Percentiles rank a stretch among this genome's conserved stretches.
Conservation (phyloP, 2,329 filamentous ascomycete genomes). For the Corynespora cassiicola region DNA sequence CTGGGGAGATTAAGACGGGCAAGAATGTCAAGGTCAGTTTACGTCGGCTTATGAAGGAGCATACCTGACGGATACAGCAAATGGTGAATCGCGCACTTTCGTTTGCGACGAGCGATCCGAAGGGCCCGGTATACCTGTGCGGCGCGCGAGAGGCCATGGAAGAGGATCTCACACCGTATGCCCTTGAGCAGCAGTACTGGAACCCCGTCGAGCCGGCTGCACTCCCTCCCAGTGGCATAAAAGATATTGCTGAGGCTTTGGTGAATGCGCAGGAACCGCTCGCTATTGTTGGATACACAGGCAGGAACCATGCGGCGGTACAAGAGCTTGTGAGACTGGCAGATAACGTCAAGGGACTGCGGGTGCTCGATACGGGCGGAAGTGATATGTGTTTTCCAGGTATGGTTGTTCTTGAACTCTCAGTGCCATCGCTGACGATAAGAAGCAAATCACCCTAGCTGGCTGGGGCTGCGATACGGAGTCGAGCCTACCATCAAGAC, state of each 20-base stretch:
- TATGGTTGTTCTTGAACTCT: too few relatives aligned
- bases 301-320: constrained; percentile 70
- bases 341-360: constrained; percentile 69
- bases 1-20: constrained; percentile 82
- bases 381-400: constrained; percentile 82
- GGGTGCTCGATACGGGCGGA: constrained; percentile 77
- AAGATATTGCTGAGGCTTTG: constrained; percentile 68
- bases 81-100: constrained; percentile 85
- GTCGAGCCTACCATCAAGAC: constrained; percentile 74
- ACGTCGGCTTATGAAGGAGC: too few relatives aligned
- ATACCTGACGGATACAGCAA: constrained; percentile 56
- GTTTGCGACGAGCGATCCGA: constrained; percentile 78
- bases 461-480: constrained; percentile 72
- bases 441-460: constrained; percentile 59
- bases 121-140: constrained; percentile 80
- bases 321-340: constrained; percentile 70
- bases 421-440: too few relatives aligned
- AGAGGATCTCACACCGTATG: constrained; percentile 70
- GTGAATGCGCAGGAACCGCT: constrained; percentile 70
- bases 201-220: constrained; percentile 72
- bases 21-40: constrained; percentile 72
- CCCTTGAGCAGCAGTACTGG: constrained; percentile 73
- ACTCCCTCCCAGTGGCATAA: constrained; percentile 60
- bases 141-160: constrained; percentile 83
- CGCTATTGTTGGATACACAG: constrained; percentile 73